These are phyloP conservation scores for Cajanus cajan DNA, from an alignment of 306 rosid genomes.

Conservation along the genomic window DNA sequence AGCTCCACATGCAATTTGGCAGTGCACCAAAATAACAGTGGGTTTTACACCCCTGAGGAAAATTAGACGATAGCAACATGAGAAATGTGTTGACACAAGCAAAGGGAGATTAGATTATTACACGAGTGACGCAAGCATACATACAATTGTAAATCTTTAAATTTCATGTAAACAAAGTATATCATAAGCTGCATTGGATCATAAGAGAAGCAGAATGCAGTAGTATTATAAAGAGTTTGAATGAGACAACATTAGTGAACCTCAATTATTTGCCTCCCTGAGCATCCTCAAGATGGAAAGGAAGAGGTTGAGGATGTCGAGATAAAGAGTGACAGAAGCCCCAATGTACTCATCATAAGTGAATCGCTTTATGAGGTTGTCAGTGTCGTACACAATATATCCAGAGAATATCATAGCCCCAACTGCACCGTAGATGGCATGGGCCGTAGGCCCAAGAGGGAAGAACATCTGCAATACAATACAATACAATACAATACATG, in stretches of 20 bases:
- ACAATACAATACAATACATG: too few relatives aligned
- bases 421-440: slow-evolving; percentile 69
- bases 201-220: slow-evolving; percentile 27
- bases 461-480: slow-evolving; percentile 62
- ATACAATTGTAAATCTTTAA: slow-evolving; percentile 14
- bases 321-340: slow-evolving; percentile 87
- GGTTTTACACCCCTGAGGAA: not conserved
- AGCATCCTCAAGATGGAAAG: slow-evolving; percentile 84
- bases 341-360: slow-evolving; percentile 89
- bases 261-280: slow-evolving; percentile 63
- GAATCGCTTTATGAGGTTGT: slow-evolving; percentile 85
- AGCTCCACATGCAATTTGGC: not conserved
- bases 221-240: not conserved
- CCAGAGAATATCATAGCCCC: slow-evolving; percentile 88
- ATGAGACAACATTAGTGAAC: not conserved
- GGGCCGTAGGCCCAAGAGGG: slow-evolving; percentile 78
- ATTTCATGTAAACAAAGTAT: slow-evolving; percentile 22
- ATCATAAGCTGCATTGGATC: slow-evolving; percentile 12
- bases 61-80: not conserved
- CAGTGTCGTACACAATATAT: slow-evolving; percentile 80
- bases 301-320: slow-evolving; percentile 85
- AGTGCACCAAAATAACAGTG: not conserved
- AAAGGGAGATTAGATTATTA: slow-evolving; percentile 5
- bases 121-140: slow-evolving; percentile 28
- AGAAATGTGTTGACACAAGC: not conserved